Evolutionary conservation across 148 eudicot species (phyloP).

Genomic region (Rhododendron kiyosumense): DNA sequence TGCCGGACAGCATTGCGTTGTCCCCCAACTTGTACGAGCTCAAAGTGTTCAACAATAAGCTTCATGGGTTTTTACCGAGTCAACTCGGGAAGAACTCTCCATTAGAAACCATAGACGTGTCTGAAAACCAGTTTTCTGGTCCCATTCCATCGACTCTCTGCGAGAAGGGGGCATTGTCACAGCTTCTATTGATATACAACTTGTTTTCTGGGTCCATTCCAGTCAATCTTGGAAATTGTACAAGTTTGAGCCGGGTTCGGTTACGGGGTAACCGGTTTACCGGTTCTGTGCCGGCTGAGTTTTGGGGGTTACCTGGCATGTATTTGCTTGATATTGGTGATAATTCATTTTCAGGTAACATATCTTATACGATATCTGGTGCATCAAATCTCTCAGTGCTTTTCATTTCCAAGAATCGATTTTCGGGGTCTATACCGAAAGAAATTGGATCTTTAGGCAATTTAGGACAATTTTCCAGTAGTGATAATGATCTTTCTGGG

Average conservation of each 20-base stretch:
- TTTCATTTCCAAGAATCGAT: conserved; percentile 21
- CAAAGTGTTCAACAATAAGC: conserved; percentile 26
- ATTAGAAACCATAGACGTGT: conserved; percentile 24
- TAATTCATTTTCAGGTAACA: conserved; percentile 37
- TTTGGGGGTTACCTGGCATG: conserved; percentile 44
- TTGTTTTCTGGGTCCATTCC: conserved; percentile 27
- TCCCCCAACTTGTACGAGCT: conserved; percentile 39
- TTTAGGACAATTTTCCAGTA: conserved; percentile 26
- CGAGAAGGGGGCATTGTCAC: conserved; percentile 24
- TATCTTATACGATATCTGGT: conserved; percentile 25
- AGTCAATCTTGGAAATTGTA: conserved; percentile 28
- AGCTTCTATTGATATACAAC: conserved; percentile 31
- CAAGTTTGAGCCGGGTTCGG: conserved; percentile 29
- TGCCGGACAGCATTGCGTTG: conserved; percentile 33
- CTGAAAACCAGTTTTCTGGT: conserved; percentile 25
- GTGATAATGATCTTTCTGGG: conserved; percentile 32
- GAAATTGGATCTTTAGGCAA: conserved; percentile 33
- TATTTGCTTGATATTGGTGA: conserved; percentile 34
- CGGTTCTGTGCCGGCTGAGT: conserved; percentile 29
- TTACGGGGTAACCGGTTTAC: conserved; percentile 24
- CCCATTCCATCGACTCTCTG: conserved; percentile 31
- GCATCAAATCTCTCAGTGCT: conserved; percentile 42
- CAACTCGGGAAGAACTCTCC: conserved; percentile 45
- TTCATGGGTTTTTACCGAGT: conserved; percentile 34
- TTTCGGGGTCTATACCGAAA: conserved; percentile 35